Percentiles rank a stretch among this genome's conserved stretches.
Conservation (phyloP, 1,284 basidiomycete genomes). For the Cutaneotrichosporon mucoides region DNA sequence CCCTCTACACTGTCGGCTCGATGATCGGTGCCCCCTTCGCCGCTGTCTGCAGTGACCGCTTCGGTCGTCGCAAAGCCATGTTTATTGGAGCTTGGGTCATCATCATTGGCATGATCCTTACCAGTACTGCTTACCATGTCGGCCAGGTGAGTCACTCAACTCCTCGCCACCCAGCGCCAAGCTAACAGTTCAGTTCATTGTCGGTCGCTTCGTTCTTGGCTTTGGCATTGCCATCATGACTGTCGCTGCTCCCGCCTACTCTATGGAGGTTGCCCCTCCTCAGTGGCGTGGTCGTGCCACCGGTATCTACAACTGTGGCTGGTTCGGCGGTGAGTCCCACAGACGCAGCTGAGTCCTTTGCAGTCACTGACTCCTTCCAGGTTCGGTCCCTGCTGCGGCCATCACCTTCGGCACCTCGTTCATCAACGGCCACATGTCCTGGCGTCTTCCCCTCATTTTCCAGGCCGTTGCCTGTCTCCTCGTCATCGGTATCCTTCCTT, state of each 20-base stretch:
- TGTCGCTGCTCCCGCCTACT: slow-evolving; percentile 55
- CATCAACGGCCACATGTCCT: slow-evolving; percentile 23
- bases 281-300: slow-evolving; percentile 62
- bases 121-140: slow-evolving; percentile 23
- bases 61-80: slow-evolving; percentile 58
- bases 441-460: slow-evolving; percentile 30
- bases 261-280: slow-evolving; percentile 56
- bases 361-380: not conserved
- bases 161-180: not conserved
- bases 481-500: slow-evolving; percentile 13
- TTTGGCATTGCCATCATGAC: slow-evolving; percentile 47
- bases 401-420: slow-evolving; percentile 38
- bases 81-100: slow-evolving; percentile 51
- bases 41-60: slow-evolving; percentile 42
- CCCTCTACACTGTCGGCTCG: slow-evolving; percentile 30
- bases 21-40: slow-evolving; percentile 20
- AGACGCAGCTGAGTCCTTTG: not conserved
- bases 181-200: slow-evolving; percentile 31
- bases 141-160: slow-evolving; percentile 6
- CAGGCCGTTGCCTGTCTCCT: slow-evolving; percentile 20
- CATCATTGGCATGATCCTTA: slow-evolving; percentile 47
- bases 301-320: slow-evolving; percentile 50
- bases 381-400: slow-evolving; percentile 36
- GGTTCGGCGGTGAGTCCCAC: slow-evolving; percentile 25
- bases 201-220: slow-evolving; percentile 49